These are phyloP conservation scores for Mycena epipterygia DNA, from an alignment of 768 basidiomycete genomes.

Conservation along the genomic window DNA sequence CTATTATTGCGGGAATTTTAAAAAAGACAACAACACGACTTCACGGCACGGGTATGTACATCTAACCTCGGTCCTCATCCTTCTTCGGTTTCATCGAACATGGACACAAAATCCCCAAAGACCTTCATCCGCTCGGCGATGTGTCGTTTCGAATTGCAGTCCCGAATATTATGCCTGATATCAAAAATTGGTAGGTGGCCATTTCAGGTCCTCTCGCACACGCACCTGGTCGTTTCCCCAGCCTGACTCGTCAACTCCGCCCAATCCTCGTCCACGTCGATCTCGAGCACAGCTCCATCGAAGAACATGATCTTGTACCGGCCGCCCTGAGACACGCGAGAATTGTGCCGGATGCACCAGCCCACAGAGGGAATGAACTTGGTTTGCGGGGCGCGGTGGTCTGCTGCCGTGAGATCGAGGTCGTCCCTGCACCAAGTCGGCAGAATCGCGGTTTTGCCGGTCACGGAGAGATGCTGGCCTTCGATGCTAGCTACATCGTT, in stretches of 20 bases:
- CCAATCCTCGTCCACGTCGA: slow-evolving; percentile 60
- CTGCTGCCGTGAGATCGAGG: slow-evolving; percentile 29
- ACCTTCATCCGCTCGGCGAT: slow-evolving; percentile 57
- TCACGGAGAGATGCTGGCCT: slow-evolving; percentile 28
- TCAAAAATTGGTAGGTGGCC: neutral
- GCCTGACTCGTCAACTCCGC: slow-evolving; percentile 47
- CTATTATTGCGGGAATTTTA: too few relatives aligned
- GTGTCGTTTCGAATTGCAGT: slow-evolving; percentile 46
- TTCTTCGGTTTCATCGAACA: slow-evolving; percentile 51
- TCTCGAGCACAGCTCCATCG: slow-evolving; percentile 54
- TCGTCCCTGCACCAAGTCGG: slow-evolving; percentile 37
- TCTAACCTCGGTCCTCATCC: neutral
- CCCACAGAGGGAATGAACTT: slow-evolving; percentile 56
- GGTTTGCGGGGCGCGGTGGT: slow-evolving; percentile 43
- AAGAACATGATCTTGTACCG: slow-evolving; percentile 60
- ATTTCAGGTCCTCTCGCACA: neutral
- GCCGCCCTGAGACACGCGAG: slow-evolving; percentile 55
- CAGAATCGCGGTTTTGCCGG: slow-evolving; percentile 25
- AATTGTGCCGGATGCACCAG: slow-evolving; percentile 58
- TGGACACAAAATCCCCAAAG: slow-evolving; percentile 56
- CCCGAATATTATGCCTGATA: slow-evolving; percentile 50
- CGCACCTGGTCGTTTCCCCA: slow-evolving; percentile 48
- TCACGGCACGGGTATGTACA: neutral
- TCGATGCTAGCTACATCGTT: slow-evolving; percentile 28
- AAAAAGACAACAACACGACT: too few relatives aligned